phyloP scores from a whole-genome alignment of 2,329 filamentous ascomycete genomes.

The Beauveria australis region DNA sequence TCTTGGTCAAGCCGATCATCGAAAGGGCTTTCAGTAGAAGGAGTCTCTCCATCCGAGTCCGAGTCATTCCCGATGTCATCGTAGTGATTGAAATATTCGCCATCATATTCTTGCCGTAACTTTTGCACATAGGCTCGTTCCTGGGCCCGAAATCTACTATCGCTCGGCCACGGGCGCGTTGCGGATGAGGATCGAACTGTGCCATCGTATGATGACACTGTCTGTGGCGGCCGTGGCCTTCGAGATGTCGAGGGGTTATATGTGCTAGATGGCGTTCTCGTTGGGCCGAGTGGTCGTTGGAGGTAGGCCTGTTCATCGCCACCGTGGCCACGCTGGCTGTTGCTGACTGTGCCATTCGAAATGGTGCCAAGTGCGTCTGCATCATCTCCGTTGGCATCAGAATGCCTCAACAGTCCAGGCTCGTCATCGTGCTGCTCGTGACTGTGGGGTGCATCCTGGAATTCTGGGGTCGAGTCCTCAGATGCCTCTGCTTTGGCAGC shows the following conservation, averaged over 20 bases:
- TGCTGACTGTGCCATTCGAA: constrained; percentile 31
- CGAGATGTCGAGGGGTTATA: constrained; percentile 63
- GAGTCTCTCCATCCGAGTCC: constrained; percentile 85
- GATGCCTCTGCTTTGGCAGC: constrained; percentile 4
- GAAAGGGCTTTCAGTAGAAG: constrained; percentile 72
- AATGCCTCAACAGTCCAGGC: constrained; percentile 35
- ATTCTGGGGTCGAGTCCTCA: constrained; percentile 17
- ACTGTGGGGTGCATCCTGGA: constrained; percentile 33
- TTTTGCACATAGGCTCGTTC: constrained; percentile 93
- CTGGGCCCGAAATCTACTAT: constrained; percentile 47
- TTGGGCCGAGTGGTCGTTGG: constrained; percentile 60
- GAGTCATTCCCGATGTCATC: constrained; percentile 61
- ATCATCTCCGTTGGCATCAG: constrained; percentile 25
- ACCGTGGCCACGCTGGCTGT: constrained; percentile 31
- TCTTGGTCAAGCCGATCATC: constrained; percentile 89
- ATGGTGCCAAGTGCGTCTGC: constrained; percentile 22
- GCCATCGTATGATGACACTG: constrained; percentile 34
- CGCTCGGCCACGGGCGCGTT: constrained; percentile 39
- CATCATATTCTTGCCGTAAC: constrained; percentile 62
- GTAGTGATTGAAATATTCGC: constrained; percentile 66
- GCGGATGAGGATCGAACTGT: constrained; percentile 44
- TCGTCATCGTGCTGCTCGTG: constrained; percentile 43
- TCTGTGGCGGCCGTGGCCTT: constrained; percentile 33
- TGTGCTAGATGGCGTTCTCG: constrained; percentile 68
- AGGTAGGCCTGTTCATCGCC: constrained; percentile 28